These are phyloP conservation scores for Magnolia sinica DNA, from an alignment of 164 flowering plant species.

Conservation along the genomic window DNA sequence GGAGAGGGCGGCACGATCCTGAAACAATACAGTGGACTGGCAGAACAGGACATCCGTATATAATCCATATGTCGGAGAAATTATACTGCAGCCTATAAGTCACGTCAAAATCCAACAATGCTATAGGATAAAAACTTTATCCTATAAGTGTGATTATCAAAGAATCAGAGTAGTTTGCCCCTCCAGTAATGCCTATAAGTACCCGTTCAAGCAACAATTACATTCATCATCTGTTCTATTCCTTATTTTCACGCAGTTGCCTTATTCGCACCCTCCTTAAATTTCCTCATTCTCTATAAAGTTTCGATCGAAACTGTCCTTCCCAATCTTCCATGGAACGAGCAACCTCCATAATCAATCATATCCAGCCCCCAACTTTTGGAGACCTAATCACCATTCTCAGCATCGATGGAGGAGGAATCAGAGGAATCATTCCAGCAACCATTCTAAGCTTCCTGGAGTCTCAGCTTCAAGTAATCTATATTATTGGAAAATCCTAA, in stretches of 20 bases:
- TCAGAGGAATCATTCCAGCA: conserved; percentile 36
- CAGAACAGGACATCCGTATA: background rate
- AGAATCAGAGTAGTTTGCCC: background rate
- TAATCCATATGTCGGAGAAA: background rate
- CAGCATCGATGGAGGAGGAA: conserved; percentile 43
- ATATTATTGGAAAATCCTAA: background rate
- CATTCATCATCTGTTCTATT: background rate
- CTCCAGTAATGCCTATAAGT: background rate
- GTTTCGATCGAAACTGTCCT: background rate
- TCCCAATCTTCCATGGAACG: background rate
- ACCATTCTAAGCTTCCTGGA: conserved; percentile 31
- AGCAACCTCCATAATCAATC: background rate
- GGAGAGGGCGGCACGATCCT: too few species aligned
- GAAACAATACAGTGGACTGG: too few species aligned
- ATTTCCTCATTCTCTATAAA: background rate
- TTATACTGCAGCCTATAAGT: background rate
- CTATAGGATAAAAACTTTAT: too few species aligned
- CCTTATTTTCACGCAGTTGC: background rate
- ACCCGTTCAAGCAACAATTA: background rate
- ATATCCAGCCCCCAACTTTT: conserved; percentile 26
- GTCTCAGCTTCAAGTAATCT: conserved; percentile 27
- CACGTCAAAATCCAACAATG: too few species aligned
- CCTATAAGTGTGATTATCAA: background rate
- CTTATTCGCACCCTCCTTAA: too few species aligned
- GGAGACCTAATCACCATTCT: conserved; percentile 34